Conservation (phyloP, 495 filamentous ascomycete species). For the Hypoxylon fuscum region DNA sequence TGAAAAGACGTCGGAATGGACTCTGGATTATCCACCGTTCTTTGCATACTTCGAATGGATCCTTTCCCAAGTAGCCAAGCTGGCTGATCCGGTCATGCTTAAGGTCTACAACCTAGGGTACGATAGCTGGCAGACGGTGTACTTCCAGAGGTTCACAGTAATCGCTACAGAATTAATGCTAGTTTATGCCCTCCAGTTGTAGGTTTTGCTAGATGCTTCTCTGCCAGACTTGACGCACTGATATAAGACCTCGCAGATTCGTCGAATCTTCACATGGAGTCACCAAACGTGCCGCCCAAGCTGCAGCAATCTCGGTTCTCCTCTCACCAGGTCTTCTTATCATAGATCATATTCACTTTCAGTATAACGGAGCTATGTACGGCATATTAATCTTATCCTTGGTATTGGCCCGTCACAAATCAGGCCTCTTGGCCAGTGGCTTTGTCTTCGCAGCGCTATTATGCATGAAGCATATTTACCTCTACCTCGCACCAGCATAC, state of each 20-base stretch:
- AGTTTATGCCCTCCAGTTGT: conserved; percentile 85
- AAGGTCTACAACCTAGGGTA: conserved; percentile 81
- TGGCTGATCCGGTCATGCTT: conserved; percentile 83
- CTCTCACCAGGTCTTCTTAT: conserved; percentile 93
- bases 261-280: conserved; percentile 69
- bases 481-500: conserved; percentile 95
- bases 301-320: conserved; percentile 86
- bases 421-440: conserved; percentile 79
- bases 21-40: conserved; percentile 97
- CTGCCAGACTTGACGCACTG: conserved; percentile 10
- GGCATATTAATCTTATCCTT: conserved; percentile 87
- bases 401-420: conserved; percentile 78
- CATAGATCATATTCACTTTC: conserved; percentile 99
- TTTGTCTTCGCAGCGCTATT: conserved; percentile 83
- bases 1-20: conserved; percentile 98
- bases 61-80: conserved; percentile 80
- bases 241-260: conserved; percentile 60
- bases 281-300: conserved; percentile 81
- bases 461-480: conserved; percentile 97
- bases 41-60: conserved; percentile 97
- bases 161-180: conserved; percentile 87
- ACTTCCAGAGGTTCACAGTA: conserved; percentile 89
- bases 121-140: conserved; percentile 89
- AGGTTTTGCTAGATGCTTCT: conserved; percentile 11
- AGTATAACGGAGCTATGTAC: conserved; percentile 98